Percentiles rank a stretch among this genome's conserved stretches.
Conservation (phyloP, 345 rosid genomes). For the Streptanthus diversifolius region DNA sequence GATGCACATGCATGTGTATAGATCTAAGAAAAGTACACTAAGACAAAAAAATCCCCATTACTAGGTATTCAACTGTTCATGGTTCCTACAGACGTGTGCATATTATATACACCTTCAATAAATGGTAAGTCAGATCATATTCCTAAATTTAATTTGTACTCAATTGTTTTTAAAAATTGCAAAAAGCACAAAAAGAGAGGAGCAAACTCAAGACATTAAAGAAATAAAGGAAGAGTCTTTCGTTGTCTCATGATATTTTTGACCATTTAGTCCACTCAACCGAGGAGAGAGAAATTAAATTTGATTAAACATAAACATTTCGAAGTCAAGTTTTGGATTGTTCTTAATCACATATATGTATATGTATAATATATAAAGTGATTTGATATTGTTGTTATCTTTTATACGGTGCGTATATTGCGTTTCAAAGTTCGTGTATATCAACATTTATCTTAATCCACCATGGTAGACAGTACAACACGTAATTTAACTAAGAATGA, state of each 20-base stretch:
- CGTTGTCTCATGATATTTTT: conserved; percentile 15
- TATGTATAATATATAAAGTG: neutral
- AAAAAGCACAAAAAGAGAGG: neutral
- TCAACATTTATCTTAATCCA: conserved; percentile 4
- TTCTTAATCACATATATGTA: neutral
- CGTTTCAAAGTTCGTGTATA: conserved; percentile 1
- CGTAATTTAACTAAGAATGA: conserved; percentile 1
- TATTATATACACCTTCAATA: neutral
- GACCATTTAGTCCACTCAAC: conserved; percentile 18
- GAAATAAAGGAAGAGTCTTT: conserved; percentile 10
- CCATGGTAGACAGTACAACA: conserved; percentile 18
- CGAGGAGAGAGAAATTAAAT: neutral
- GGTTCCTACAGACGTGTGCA: neutral
- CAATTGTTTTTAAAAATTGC: too few species aligned
- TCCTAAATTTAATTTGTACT: neutral
- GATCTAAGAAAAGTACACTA: neutral
- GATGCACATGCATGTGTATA: conserved; percentile 6
- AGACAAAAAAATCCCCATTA: conserved; percentile 14
- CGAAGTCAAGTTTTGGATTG: neutral
- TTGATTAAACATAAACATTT: neutral
- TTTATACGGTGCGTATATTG: conserved; percentile 15
- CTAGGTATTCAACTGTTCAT: conserved; percentile 22
- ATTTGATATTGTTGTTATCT: conserved; percentile 2
- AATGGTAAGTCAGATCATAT: neutral
- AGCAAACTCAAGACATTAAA: neutral